phyloP scores from a whole-genome alignment of 768 basidiomycete species.

The Gyrodon lividus region DNA sequence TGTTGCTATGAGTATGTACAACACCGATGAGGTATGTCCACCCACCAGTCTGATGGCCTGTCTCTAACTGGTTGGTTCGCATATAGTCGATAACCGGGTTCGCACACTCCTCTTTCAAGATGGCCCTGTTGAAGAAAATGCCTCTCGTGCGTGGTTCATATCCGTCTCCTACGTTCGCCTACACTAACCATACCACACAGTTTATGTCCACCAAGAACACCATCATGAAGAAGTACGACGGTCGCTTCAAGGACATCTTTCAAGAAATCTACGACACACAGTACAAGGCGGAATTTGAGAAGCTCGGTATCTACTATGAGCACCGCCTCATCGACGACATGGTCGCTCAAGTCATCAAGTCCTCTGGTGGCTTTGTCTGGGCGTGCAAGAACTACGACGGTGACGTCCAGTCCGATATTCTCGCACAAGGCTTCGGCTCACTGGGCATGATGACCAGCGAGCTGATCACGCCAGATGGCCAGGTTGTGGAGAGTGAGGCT shows the following conservation, averaged over 20 bases:
- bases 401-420: constrained; percentile 87
- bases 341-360: constrained; percentile 98
- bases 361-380: constrained; percentile 87
- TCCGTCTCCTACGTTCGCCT: constrained; percentile 4
- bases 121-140: constrained; percentile 81
- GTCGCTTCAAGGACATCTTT: constrained; percentile 99
- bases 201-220: constrained; percentile 99
- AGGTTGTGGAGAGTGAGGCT: constrained; percentile 91
- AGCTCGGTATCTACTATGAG: constrained; percentile 81
- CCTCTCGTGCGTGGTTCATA: constrained; percentile 50
- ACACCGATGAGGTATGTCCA: constrained; percentile 80
- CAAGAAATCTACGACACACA: constrained; percentile 88
- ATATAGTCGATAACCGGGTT: constrained; percentile 86
- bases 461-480: constrained; percentile 91
- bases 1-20: constrained; percentile 97
- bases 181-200: constrained; percentile 31
- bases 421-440: constrained; percentile 95
- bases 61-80: background rate
- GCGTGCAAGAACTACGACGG: constrained; percentile 81
- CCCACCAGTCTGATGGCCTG: background rate
- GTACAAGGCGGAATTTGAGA: constrained; percentile 73
- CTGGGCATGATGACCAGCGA: constrained; percentile 99
- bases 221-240: constrained; percentile 96
- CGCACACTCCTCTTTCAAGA: constrained; percentile 97
- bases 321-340: constrained; percentile 97